Conservation (phyloP, 2,329 filamentous ascomycete species). For the Pseudogymnoascus sp. region DNA sequence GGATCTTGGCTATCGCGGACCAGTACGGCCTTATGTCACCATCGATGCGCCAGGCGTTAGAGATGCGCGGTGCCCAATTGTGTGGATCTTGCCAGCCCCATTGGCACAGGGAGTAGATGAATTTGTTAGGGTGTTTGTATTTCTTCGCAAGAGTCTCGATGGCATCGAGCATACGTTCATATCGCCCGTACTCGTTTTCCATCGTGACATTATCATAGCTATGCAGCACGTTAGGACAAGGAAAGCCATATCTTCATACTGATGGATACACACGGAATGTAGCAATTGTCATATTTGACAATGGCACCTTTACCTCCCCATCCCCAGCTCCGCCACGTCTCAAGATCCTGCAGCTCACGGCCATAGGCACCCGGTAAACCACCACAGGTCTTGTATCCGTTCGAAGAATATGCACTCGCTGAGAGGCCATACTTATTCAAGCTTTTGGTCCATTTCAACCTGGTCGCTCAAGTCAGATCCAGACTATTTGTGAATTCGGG, state of each 20-base stretch:
- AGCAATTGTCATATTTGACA: constrained; percentile 23
- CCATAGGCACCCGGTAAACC: constrained; percentile 20
- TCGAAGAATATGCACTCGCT: not conserved
- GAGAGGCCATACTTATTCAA: not conserved
- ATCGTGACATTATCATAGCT: constrained; percentile 22
- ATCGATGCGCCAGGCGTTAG: constrained; percentile 24
- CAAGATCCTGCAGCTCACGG: constrained; percentile 17
- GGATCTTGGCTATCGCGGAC: constrained; percentile 20
- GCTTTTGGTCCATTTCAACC: not conserved
- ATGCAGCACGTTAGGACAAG: not conserved
- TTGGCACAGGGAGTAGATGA: constrained; percentile 26
- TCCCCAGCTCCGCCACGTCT: constrained; percentile 19
- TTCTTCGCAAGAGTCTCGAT: constrained; percentile 6
- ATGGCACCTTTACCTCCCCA: constrained; percentile 12
- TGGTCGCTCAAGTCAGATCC: not conserved
- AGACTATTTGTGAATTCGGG: not conserved
- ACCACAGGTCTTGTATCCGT: constrained; percentile 15
- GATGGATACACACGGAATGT: constrained; percentile 15
- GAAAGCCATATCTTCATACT: not conserved
- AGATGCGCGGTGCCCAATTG: constrained; percentile 18
- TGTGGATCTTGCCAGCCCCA: constrained; percentile 37
- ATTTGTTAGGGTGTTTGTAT: constrained; percentile 10
- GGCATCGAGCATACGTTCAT: constrained; percentile 21
- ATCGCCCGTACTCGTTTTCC: constrained; percentile 23
- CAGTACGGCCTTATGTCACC: constrained; percentile 26